Base-by-base conservation (phyloP, 768 basidiomycete species). In the Pleurotus giganteus region DNA sequence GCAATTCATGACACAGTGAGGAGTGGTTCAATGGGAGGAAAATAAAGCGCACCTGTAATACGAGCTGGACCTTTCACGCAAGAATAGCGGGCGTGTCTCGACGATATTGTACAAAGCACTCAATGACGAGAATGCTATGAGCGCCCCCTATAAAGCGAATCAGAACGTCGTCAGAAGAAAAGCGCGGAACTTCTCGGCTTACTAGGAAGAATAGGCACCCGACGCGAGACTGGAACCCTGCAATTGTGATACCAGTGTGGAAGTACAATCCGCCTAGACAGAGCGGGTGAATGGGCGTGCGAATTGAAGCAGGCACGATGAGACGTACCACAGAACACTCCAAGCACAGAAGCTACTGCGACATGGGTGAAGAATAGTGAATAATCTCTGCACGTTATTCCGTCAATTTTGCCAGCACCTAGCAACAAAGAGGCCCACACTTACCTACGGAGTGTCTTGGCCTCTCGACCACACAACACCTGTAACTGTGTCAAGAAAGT, bases 151-250 rank as follows among this genome's bases (percentile, higher is more conserved):
- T 5, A 27, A 23, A 15, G 45, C 31, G 31, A 36, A 52, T 62
- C 13, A 62, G 44, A 37, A 41, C 23, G 27, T 15, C 17, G 17
- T 41, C 23, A 24, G 6, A 11, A 11, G 45, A 24, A 24, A 7
- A n/a, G 21, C n/a, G 24, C 21, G 57, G 27, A 15, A 61, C 67
- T 21, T n/a, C n/a, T n/a, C n/a, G 28, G 59, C 72, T 29, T 60
- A 90, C 90, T 63, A 97, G 67, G 83, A 98, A 98, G 79, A 98
- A 97, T 37, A 98, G 70, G 60, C 89, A 91, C 27, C 95, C 95
- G n/a, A 98, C 81, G 27, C 95, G 81, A 32, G 88, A 89, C 66
- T 97, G 94, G 78, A 97, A 97, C 1, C 94, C 94, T 23, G 94
- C 90, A 58, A 97, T 96, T 3, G 83, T 88, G 17, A 81, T 72